A percentile compares a stretch with the other conserved stretches of the same genome.
These are phyloP conservation scores for Pseudogymnoascus sp. DNA, from an alignment of 2,329 filamentous ascomycete genomes.

Conservation along the genomic window DNA sequence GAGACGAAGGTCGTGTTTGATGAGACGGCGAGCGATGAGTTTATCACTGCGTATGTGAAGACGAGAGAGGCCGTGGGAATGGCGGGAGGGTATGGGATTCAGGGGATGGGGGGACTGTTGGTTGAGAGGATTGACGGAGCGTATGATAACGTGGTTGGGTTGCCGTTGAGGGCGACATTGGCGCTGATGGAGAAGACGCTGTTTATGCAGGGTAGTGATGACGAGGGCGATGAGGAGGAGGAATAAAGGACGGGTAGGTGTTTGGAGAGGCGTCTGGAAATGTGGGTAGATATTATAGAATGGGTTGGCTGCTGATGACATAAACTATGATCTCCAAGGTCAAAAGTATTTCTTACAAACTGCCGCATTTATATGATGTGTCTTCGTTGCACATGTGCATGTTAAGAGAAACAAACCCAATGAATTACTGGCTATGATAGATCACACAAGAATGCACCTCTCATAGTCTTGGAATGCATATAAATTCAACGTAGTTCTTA, in stretches of 20 bases:
- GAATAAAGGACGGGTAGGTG: not conserved
- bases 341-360: not conserved
- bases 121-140: constrained; percentile 84
- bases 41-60: constrained; percentile 66
- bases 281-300: not conserved
- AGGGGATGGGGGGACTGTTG: constrained; percentile 78
- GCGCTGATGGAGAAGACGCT: constrained; percentile 84
- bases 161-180: constrained; percentile 72
- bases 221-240: constrained; percentile 34
- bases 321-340: not conserved
- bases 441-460: not conserved
- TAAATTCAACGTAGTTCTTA: not conserved
- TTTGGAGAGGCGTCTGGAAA: not conserved
- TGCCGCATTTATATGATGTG: not conserved
- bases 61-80: constrained; percentile 93
- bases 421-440: not conserved
- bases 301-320: not conserved
- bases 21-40: constrained; percentile 64
- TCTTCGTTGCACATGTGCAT: not conserved
- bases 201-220: constrained; percentile 58
- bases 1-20: constrained; percentile 91
- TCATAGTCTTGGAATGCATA: not conserved
- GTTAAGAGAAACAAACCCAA: not conserved
- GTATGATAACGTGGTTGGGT: constrained; percentile 88
- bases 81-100: constrained; percentile 90